Conservation (phyloP, 2,329 filamentous ascomycete species). For the Fusarium pseudocircinatum region DNA sequence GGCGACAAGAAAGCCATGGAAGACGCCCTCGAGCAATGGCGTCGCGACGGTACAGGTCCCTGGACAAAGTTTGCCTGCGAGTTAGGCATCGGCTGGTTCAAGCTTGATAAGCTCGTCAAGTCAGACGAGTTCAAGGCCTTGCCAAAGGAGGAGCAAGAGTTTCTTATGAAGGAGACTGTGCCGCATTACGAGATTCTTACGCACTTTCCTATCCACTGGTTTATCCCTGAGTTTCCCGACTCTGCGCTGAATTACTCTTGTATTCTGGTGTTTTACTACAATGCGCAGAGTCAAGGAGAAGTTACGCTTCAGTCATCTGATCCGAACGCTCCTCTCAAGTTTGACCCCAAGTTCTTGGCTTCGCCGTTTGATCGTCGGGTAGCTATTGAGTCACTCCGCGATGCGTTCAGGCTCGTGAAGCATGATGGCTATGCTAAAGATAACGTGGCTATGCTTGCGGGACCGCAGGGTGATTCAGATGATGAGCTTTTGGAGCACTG, state of each 20-base stretch:
- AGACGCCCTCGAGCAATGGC: conserved; percentile 59
- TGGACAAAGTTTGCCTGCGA: conserved; percentile 53
- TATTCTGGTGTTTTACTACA: conserved; percentile 60
- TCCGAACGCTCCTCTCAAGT: conserved; percentile 58
- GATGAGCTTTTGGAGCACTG: conserved; percentile 62
- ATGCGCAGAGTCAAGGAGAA: conserved; percentile 62
- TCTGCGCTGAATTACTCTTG: conserved; percentile 54
- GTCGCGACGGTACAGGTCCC: conserved; percentile 52
- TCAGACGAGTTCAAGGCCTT: conserved; percentile 62
- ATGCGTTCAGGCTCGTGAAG: conserved; percentile 53
- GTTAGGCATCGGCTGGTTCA: conserved; percentile 55
- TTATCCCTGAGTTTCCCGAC: conserved; percentile 51
- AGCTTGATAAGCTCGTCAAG: conserved; percentile 51
- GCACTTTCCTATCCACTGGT: conserved; percentile 56
- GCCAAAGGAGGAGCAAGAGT: conserved; percentile 53
- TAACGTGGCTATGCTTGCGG: conserved; percentile 52
- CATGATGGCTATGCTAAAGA: conserved; percentile 55
- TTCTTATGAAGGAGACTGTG: conserved; percentile 59
- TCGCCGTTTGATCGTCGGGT: conserved; percentile 64
- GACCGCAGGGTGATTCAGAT: conserved; percentile 59
- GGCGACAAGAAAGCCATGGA: conserved; percentile 53
- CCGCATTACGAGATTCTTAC: conserved; percentile 66
- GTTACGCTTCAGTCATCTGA: conserved; percentile 63
- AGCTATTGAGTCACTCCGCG: conserved; percentile 59
- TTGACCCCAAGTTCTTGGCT: conserved; percentile 63